Evolutionary conservation across 2,329 filamentous ascomycete species (phyloP), one percentile per base, ranked within the genome.

Genomic region (Colletotrichum gigasporum): DNA sequence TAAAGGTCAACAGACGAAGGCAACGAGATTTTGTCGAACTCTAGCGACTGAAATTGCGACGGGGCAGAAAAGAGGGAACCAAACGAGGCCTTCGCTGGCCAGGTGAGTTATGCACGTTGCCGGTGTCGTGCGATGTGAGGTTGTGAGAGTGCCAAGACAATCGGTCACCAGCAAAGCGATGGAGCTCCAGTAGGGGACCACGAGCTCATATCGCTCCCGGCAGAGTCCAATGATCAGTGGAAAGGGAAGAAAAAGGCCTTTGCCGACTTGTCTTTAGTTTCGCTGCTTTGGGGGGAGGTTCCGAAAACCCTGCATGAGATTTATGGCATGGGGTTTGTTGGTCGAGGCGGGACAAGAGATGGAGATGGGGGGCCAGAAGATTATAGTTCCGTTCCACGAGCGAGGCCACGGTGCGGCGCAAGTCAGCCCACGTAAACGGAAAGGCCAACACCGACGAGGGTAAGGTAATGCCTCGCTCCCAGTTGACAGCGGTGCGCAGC

Each of bases 151-250:
- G 37, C 37, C 37, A 54, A 24, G 16, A 14, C 22, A n/a, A 16
- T 42, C 24, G 30, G n/a, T n/a, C n/a, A n/a, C n/a, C 9, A 18
- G 48, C 32, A 44, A 4, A 2, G 4, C n/a, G 45, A 20, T 20
- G 12, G 24, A 54, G 37, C 6, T 34, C 5, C 37, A 54, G 39
- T 22, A 8, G 51, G 51, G 51, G 26, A 42, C 24, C 16, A 18
- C 26, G 37, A 54, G 51, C 37, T 44, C 51, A 54, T 54, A 54
- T 54, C 37, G 44, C 24, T 41, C 32, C 26, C 26, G 37, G 50
- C 28, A n/a, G 26, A 12, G 16, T 26, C 37, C 11, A 18, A 44
- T 5, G 28, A 16, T 16, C 26, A 37, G 37, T 32, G 44, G 44
- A 37, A 37, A 42, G 37, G 51, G 37, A 44, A 54, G 44, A 37